A percentile compares a stretch with the other conserved stretches of the same genome.
phyloP scores from a whole-genome alignment of 2,329 filamentous ascomycete species.

The Truncatella angustata region DNA sequence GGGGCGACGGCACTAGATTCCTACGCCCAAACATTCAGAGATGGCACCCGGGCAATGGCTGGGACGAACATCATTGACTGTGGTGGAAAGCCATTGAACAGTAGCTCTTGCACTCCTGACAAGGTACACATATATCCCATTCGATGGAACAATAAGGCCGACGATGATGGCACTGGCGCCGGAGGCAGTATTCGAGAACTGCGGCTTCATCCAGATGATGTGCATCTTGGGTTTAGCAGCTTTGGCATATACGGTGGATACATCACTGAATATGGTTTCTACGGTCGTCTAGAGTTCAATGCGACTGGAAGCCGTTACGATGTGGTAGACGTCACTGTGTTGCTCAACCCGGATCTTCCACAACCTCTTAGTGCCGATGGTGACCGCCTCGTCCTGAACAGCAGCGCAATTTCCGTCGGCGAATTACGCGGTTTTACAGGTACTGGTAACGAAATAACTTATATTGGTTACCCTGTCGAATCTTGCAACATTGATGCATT shows the following conservation, averaged over 20 bases:
- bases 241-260: constrained; percentile 24
- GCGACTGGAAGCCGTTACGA: constrained; percentile 36
- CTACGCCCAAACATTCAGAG: constrained; percentile 42
- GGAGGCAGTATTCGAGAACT: constrained; percentile 38
- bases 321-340: constrained; percentile 34
- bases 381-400: constrained; percentile 27
- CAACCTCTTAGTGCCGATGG: constrained; percentile 22
- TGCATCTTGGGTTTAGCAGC: constrained; percentile 40
- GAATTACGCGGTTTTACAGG: constrained; percentile 45
- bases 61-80: constrained; percentile 37
- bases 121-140: constrained; percentile 38
- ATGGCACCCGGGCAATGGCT: constrained; percentile 34
- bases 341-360: constrained; percentile 24
- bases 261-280: constrained; percentile 20
- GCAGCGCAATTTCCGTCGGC: constrained; percentile 33
- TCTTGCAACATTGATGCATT: not conserved
- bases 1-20: constrained; percentile 20
- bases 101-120: constrained; percentile 35
- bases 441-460: constrained; percentile 37
- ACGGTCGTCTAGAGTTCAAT: constrained; percentile 38
- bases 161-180: constrained; percentile 18
- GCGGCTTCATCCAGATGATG: constrained; percentile 43
- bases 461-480: constrained; percentile 31
- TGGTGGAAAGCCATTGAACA: constrained; percentile 27
- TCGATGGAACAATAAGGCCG: constrained; percentile 29